These are phyloP conservation scores for Paspalum vaginatum DNA, from an alignment of 176 grass and related monocot species.

Conservation along the genomic window DNA sequence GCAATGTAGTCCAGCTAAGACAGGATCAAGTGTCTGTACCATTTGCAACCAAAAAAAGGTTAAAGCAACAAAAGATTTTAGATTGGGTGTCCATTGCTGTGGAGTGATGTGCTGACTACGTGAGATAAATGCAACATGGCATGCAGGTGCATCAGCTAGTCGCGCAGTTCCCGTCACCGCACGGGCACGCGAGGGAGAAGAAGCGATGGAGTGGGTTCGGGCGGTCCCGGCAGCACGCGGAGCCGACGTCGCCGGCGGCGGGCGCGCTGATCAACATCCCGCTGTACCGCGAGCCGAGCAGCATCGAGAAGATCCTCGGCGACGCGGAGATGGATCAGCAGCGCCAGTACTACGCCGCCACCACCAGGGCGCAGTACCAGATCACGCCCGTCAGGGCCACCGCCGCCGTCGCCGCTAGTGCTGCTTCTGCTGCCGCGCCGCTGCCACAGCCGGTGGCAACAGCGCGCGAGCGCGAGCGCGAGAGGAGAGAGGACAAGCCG, in stretches of 20 bases:
- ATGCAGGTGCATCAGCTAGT: constrained; percentile 51
- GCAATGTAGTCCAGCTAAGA: not conserved
- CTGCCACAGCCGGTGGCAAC: not conserved
- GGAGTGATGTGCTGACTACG: constrained; percentile 1
- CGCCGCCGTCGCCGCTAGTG: not conserved
- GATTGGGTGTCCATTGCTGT: not conserved
- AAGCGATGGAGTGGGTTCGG: constrained; percentile 82
- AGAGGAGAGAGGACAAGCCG: not conserved
- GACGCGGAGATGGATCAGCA: constrained; percentile 77
- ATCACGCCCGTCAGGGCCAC: constrained; percentile 41
- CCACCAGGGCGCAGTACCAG: constrained; percentile 58
- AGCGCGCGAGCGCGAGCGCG: constrained; percentile 28
- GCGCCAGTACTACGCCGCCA: constrained; percentile 46
- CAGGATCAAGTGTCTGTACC: not conserved
- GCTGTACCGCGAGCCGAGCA: constrained; percentile 89
- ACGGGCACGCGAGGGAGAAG: constrained; percentile 59
- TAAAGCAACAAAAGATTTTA: not conserved
- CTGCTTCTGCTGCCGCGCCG: not conserved
- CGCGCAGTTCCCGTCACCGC: constrained; percentile 37
- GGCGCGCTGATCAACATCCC: constrained; percentile 72
- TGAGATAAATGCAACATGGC: constrained; percentile 16
- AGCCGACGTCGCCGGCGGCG: constrained; percentile 35
- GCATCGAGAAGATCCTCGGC: constrained; percentile 94
- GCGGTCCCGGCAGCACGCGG: constrained; percentile 50
- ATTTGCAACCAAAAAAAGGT: not conserved